Evolutionary conservation across 352 stramenopile genomes (phyloP).

Genomic region (Pythium oligandrum): DNA sequence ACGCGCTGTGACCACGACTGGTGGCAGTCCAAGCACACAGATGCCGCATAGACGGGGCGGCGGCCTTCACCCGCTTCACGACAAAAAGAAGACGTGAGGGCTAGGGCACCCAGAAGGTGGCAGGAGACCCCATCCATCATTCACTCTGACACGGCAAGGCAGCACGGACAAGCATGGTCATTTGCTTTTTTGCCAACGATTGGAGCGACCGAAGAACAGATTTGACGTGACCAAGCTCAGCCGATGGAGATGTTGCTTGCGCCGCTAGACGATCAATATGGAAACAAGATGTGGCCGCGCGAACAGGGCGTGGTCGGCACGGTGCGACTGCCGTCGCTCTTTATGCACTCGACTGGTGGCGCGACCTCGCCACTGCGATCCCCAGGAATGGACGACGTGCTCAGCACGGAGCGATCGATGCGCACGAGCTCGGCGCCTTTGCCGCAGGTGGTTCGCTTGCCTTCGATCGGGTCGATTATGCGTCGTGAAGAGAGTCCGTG

Average conservation of each 20-base stretch:
- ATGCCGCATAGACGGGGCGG: too few species aligned
- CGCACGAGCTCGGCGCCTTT: constrained; percentile 25
- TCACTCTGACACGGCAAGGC: background rate
- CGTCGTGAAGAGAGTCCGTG: constrained; percentile 36
- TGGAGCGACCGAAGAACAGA: background rate
- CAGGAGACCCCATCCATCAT: constrained; percentile 1
- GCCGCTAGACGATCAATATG: constrained; percentile 45
- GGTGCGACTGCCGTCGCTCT: constrained; percentile 48
- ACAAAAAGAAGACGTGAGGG: constrained; percentile 23
- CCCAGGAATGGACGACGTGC: constrained; percentile 65
- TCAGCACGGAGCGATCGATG: constrained; percentile 25
- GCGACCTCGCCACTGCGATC: constrained; percentile 31
- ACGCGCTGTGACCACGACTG: too few species aligned
- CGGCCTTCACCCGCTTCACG: too few species aligned
- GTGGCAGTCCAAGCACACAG: too few species aligned
- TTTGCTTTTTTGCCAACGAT: too few species aligned
- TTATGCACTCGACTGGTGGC: constrained; percentile 21
- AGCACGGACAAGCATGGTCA: too few species aligned
- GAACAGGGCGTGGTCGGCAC: background rate
- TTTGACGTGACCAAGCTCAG: background rate
- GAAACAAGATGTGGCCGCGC: constrained; percentile 9
- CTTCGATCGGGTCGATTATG: constrained; percentile 68
- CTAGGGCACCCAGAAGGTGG: constrained; percentile 10
- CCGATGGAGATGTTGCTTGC: constrained; percentile 65
- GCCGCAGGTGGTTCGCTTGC: constrained; percentile 39